Evolutionary conservation across 2,329 filamentous ascomycete genomes (phyloP).

Genomic region (Hysterium pulicare): DNA sequence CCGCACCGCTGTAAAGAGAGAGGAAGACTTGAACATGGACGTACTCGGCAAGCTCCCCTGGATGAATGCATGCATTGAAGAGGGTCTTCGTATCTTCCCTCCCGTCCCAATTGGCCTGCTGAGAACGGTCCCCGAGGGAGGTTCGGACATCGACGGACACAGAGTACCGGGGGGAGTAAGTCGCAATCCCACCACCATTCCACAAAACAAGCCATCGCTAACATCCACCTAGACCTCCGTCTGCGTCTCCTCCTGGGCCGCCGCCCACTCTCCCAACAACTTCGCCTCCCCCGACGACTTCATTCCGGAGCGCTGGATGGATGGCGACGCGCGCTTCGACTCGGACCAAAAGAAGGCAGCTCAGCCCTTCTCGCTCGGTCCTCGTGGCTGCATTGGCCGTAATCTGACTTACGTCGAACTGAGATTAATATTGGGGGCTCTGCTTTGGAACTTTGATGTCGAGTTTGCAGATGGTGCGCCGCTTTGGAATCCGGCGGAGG

Average conservation of each 20-base stretch:
- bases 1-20: conserved; percentile 20
- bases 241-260: conserved; percentile 24
- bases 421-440: conserved; percentile 25
- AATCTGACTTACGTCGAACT: conserved; percentile 36
- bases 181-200: conserved; percentile 11
- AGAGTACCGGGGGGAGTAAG: conserved; percentile 30
- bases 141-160: conserved; percentile 36
- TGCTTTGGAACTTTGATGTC: conserved; percentile 35
- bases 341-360: conserved; percentile 27
- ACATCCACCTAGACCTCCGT: conserved; percentile 18
- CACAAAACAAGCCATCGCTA: background rate
- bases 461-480: conserved; percentile 28
- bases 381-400: conserved; percentile 29
- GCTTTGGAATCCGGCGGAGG: conserved; percentile 26
- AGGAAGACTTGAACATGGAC: conserved; percentile 34
- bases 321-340: conserved; percentile 12
- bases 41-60: conserved; percentile 33
- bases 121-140: conserved; percentile 33
- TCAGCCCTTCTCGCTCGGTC: conserved; percentile 30
- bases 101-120: conserved; percentile 43
- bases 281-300: conserved; percentile 32
- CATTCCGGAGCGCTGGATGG: conserved; percentile 35
- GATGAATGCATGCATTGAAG: conserved; percentile 45
- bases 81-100: conserved; percentile 46
- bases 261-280: conserved; percentile 27